Base-by-base conservation (phyloP, 2,329 filamentous ascomycete genomes). In the Hypoxylon sp. region DNA sequence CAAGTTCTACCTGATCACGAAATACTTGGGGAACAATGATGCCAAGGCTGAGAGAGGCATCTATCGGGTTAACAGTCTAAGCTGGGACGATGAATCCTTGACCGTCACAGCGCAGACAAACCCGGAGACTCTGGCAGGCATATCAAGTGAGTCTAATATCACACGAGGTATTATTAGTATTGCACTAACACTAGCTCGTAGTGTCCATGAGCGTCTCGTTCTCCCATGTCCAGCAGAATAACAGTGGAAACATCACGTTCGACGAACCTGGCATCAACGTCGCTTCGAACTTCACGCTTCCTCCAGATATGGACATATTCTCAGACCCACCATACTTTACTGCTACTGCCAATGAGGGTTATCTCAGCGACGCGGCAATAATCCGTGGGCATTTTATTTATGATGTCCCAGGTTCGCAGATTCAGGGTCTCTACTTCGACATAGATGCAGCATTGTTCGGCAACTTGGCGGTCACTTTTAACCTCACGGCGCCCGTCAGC, bases 321-420 rank as follows among this genome's bases (percentile, higher is more conserved):
- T 66, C 70, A 21, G 70, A 75, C 29, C 61, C 68, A 8, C 68
- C 71, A 7, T 77, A 78, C 66, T 61, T 81, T 54, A 78, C 71
- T 6, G 73, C 80, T 16, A 76, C 72, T 2, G 79, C 78, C 19
- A 74, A 81, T 41, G 68, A 71, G 19, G 79, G 76, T 32, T 66
- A 71, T 48, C 75, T 83, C 56, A 74, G 73, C 16, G 74, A 78
- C 23, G 74, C 74, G 16, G 73, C 81, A 39, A 78, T 78, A 12
- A 78, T 83, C 46, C 81, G 80, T 1, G 81, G 81, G 32, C 77
- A 78, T 61, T 74, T 83, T n/a, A 74, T 75, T 51, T 82, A 81
- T 72, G 78, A 77, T 65, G 78, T 82, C 65, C 71, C 74, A 48
- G 64, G 65, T n/a, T 72, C 73, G 41, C 71, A 74, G 41, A 69